phyloP scores from a whole-genome alignment of 805 yeast species.

The Ascoidea asiatica region DNA sequence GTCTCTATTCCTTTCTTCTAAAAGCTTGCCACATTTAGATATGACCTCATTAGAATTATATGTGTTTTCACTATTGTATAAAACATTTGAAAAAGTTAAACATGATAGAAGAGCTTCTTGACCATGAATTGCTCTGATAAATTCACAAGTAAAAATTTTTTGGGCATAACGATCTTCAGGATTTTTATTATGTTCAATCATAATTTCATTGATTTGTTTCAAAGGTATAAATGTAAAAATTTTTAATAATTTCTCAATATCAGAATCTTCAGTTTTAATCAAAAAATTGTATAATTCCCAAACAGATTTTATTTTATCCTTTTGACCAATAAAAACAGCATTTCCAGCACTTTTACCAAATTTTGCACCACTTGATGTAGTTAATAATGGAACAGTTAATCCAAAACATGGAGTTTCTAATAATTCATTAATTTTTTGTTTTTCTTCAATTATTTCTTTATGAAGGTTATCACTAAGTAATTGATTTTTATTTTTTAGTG shows the following conservation, averaged over 20 bases:
- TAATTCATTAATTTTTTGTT: slow-evolving; percentile 4
- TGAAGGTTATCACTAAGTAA: slow-evolving; percentile 1
- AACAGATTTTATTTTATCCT: slow-evolving; percentile 65
- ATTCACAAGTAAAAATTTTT: slow-evolving; percentile 58
- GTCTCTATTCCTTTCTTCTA: slow-evolving; percentile 21
- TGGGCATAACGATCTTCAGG: slow-evolving; percentile 69
- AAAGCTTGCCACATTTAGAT: slow-evolving; percentile 44
- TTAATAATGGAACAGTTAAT: slow-evolving; percentile 77
- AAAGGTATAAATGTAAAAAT: slow-evolving; percentile 71
- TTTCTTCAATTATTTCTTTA: slow-evolving; percentile 1
- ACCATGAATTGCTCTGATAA: slow-evolving; percentile 83
- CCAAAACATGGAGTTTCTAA: slow-evolving; percentile 39
- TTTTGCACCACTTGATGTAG: slow-evolving; percentile 82
- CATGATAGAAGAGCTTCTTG: slow-evolving; percentile 55
- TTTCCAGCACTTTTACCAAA: slow-evolving; percentile 97
- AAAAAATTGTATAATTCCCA: slow-evolving; percentile 80
- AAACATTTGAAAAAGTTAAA: slow-evolving; percentile 45
- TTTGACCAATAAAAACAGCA: slow-evolving; percentile 84
- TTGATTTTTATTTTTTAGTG: slow-evolving; percentile 9
- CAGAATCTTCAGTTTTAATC: slow-evolving; percentile 66
- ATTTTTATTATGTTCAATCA: slow-evolving; percentile 36
- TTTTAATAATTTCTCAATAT: slow-evolving; percentile 53
- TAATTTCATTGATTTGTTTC: slow-evolving; percentile 37
- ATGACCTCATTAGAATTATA: slow-evolving; percentile 39
- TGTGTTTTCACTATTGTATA: slow-evolving; percentile 29